A percentile compares a stretch with the other conserved stretches of the same genome.
phyloP scores from a whole-genome alignment of 2,329 filamentous ascomycete species.

The Bipolaris zeicola region DNA sequence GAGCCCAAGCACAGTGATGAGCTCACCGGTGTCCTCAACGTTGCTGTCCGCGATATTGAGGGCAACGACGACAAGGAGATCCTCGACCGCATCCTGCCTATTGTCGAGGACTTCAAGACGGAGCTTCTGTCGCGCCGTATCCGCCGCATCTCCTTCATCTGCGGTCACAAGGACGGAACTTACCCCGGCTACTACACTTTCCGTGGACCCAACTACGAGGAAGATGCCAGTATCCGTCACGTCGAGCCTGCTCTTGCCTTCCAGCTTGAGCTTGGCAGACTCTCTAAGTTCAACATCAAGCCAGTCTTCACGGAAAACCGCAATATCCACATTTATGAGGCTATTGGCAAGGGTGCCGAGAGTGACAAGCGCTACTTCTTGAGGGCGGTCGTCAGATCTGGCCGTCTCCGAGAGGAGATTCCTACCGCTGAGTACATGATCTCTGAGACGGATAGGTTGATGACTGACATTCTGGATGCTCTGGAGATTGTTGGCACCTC shows the following conservation, averaged over 20 bases:
- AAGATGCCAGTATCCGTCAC: conserved; percentile 96
- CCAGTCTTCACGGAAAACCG: conserved; percentile 99
- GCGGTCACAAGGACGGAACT: conserved; percentile 88
- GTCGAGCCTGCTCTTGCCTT: conserved; percentile 95
- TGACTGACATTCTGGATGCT: conserved; percentile 97
- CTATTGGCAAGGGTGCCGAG: conserved; percentile 89
- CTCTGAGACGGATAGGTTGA: conserved; percentile 92
- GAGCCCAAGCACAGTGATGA: conserved; percentile 69
- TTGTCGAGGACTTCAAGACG: conserved; percentile 80
- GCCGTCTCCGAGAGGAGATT: conserved; percentile 93
- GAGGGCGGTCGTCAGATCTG: conserved; percentile 90
- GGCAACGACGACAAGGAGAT: conserved; percentile 81
- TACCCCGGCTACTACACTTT: conserved; percentile 99
- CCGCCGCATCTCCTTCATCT: conserved; percentile 93
- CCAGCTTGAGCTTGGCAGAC: conserved; percentile 93
- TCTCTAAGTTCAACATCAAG: conserved; percentile 97
- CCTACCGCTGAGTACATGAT: conserved; percentile 98
- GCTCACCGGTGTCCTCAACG: conserved; percentile 88
- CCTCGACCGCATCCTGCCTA: conserved; percentile 72
- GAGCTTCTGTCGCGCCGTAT: conserved; percentile 82
- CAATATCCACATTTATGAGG: conserved; percentile 99
- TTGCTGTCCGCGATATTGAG: conserved; percentile 89
- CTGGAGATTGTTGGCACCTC: conserved; percentile 99
- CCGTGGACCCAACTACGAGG: conserved; percentile 85
- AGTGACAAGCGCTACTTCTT: conserved; percentile 99